Base-by-base conservation (phyloP, 2,329 filamentous ascomycete genomes). In the Triangularia verruculosa region DNA sequence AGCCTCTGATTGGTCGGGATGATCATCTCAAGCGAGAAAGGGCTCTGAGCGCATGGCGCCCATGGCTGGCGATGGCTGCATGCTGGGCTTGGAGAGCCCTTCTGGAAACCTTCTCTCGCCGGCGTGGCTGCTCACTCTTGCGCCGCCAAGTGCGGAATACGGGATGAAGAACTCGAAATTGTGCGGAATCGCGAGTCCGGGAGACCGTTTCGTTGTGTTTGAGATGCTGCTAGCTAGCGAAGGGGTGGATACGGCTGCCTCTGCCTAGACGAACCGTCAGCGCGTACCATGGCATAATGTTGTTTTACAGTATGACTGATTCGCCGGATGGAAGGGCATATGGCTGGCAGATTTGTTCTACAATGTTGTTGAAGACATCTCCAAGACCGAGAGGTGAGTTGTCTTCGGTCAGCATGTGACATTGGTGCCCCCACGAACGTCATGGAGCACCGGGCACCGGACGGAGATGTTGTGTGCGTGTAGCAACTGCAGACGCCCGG, bases 71-170 rank as follows among this genome's bases (percentile, higher is more conserved):
- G 47, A 30, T n/a, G 22, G 43, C 53, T 57, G 39, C 25, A 52
- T 55, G 15, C 20, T 22, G 17, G 39, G 59, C 30, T 32, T 54
- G 20, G 51, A 54, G 25, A 25, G 56, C 24, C 17, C 25, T 63
- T 66, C 64, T 57, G 59, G 64, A 66, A 66, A 17, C 32, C 25
- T 61, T 62, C 60, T 28, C 22, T 61, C 24, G 34, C 17, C 53
- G 32, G 51, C 34, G 57, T 62, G 57, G 60, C 53, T 61, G 64
- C 53, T 34, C 17, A n/a, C 59, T 13, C 9, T 7, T 51, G 43
- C n/a, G 22, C 20, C 24, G 20, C 17, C 53, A 20, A 51, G 32
- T 47, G 28, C 25, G 28, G 30, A 54, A 39, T 53, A 58, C 30
- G 51, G 47, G 47, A 24, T 22, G 24, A 12, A 15, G 2, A 25